Evolutionary conservation across 2,329 filamentous ascomycete species (phyloP), one percentile per base, ranked within the genome.

Genomic region (Ceratocystis lukuohia): DNA sequence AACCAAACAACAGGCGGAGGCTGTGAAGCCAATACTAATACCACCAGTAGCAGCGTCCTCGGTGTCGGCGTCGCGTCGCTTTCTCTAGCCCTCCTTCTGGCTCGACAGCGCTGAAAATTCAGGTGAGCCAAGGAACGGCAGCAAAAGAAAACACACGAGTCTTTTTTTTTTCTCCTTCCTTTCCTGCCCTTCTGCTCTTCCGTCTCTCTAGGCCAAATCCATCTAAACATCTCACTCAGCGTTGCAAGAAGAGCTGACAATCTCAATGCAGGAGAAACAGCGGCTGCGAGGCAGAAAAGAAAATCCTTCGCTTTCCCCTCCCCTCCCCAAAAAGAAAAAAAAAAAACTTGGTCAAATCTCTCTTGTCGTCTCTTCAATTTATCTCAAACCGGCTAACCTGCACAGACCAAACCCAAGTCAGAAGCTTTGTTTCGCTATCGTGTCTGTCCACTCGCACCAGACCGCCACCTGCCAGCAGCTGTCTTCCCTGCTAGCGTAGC

Each of bases 151-250:
- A 10, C 2, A 56, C 50, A 25, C 5, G 22, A 7, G 20, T 25
- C 6, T 53, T 53, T 53, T 53, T n/a, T 53, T 56, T 12, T 56
- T 44, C 44, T 65, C 57, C 33, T 17, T 37, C 50, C 10, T 64
- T 64, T 48, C n/a, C 22, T 53, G n/a, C 17, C 5, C 12, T 17
- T 46, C 61, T 37, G 33, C 33, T 37, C 33, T 12, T 37, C 33
- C 8, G 33, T 37, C 33, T 37, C 33, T 37, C 33, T 12, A 37
- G 33, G 33, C 33, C 33, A 37, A 12, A 37, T 37, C 33, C 33
- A 37, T 37, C 33, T 37, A 12, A 37, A 37, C 33, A 37, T 37
- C 33, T 37, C 33, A 8, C 10, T 37, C 33, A 3, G 33, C 33
- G 33, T 37, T 37, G 8, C 33, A 37, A 8, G 33, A 37, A 37